These are phyloP conservation scores for Vigna trinervia DNA, from an alignment of 306 rosid species.

Conservation along the genomic window DNA sequence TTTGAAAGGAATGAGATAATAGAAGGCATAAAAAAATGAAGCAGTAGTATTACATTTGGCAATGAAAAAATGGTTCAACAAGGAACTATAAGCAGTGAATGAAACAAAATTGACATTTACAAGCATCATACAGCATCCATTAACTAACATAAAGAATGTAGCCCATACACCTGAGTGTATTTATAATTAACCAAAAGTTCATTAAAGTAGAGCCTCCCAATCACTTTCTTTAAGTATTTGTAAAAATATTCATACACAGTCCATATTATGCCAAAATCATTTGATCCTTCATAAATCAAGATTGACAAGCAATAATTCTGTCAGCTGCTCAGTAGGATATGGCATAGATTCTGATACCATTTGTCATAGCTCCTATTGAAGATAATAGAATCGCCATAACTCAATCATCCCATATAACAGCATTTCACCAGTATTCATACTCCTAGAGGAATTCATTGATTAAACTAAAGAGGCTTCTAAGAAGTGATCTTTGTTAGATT, in stretches of 20 bases:
- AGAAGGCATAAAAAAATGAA: conserved; percentile 31
- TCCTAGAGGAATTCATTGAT: too few species aligned
- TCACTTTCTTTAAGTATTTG: neutral
- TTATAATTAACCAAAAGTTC: conserved; percentile 21
- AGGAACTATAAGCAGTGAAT: conserved; percentile 31
- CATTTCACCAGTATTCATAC: too few species aligned
- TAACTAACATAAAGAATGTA: conserved; percentile 1
- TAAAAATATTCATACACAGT: neutral
- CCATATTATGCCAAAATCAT: conserved; percentile 5
- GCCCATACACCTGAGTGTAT: neutral
- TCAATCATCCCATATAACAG: neutral
- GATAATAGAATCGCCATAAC: neutral
- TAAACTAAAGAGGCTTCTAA: too few species aligned
- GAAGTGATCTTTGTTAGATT: too few species aligned
- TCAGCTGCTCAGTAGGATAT: neutral
- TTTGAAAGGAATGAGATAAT: conserved; percentile 45
- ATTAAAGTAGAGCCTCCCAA: conserved; percentile 22
- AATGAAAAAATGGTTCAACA: conserved; percentile 27
- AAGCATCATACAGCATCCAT: conserved; percentile 29
- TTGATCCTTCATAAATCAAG: conserved; percentile 13
- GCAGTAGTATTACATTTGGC: conserved; percentile 8
- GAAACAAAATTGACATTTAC: neutral
- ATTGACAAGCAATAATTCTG: conserved; percentile 24
- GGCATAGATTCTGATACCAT: conserved; percentile 3
- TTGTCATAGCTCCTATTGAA: neutral